Evolutionary conservation across 208 protist species (phyloP), one percentile per base, ranked within the genome.

Genomic region (Leishmania arabica): DNA sequence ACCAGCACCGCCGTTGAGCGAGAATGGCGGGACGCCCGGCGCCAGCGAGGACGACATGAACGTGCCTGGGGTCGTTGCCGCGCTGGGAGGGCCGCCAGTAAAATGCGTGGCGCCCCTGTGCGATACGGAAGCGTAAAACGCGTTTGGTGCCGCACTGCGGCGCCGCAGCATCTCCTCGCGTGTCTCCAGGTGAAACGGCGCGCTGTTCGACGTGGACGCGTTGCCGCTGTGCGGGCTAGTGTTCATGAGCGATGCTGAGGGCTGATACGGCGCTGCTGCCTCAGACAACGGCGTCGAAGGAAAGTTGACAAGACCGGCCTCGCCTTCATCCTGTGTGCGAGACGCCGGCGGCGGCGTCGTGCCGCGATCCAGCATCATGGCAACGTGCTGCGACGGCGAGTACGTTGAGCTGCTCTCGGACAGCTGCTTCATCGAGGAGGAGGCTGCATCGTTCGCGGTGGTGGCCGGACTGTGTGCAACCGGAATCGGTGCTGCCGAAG

Each of bases 101-200:
- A 85, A 91, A 72, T 87, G 83, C 1, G 72, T 71, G 1, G 77
- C 82, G 31, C 78, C 84, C 64, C 75, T 49, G 53, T 84, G 85
- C 24, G 85, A 85, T 53, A 80, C 80, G 83, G 89, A 79, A 19
- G 82, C 73, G 80, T 91, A 93, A 68, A 93, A 93, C 34, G 92
- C 89, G 68, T 80, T 88, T 0, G 91, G 88, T 3, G 90, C 89
- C 4, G 92, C 92, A 49, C 80, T 92, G 47, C 94, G 91, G 0
- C 94, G 89, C 0, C 93, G 91, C 83, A 97, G 75, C 94, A 97
- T 97, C 62, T 94, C 92, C 75, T 97, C 94, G 2, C 94, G 82
- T 31, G 91, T 93, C 76, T 97, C 92, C 15, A 97, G 79, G 68
- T 89, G 86, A 73, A 96, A 96, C 7, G 88, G 81, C 31, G 85